These are phyloP conservation scores for Singerocomus inundabilis DNA, from an alignment of 1,284 basidiomycete species.

Conservation along the genomic window DNA sequence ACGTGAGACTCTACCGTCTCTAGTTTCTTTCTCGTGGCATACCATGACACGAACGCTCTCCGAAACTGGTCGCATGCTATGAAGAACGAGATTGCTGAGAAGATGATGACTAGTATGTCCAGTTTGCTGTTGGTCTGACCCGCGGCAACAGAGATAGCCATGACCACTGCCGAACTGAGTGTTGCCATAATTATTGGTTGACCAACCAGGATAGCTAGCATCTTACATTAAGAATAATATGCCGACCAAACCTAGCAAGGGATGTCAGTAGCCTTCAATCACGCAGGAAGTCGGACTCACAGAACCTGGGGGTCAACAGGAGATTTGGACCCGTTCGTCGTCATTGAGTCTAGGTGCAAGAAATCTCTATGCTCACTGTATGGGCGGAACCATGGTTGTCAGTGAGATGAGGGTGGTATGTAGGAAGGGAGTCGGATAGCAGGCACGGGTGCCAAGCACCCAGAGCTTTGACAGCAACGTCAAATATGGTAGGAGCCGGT, in stretches of 20 bases:
- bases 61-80: conserved; percentile 27
- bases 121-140: conserved; percentile 19
- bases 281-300: conserved; percentile 6
- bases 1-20: background rate
- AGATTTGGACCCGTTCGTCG: background rate
- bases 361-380: conserved; percentile 21
- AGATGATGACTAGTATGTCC: conserved; percentile 18
- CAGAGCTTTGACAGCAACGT: background rate
- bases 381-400: conserved; percentile 5
- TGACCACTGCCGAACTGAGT: conserved; percentile 22
- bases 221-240: conserved; percentile 26
- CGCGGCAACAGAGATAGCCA: conserved; percentile 16
- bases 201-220: background rate
- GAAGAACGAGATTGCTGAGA: conserved; percentile 18
- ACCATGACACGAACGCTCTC: conserved; percentile 23
- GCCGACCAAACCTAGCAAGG: conserved; percentile 19
- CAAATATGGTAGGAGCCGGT: background rate
- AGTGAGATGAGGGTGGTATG: background rate
- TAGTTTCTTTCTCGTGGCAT: conserved; percentile 12
- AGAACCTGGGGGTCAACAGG: conserved; percentile 12
- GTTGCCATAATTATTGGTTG: background rate
- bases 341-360: background rate
- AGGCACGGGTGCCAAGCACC: background rate
- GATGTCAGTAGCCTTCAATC: background rate
- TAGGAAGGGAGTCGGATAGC: background rate